Evolutionary conservation across 805 yeast genomes (phyloP), one percentile per base, ranked within the genome.

Genomic region (Yamadazyma sp.): DNA sequence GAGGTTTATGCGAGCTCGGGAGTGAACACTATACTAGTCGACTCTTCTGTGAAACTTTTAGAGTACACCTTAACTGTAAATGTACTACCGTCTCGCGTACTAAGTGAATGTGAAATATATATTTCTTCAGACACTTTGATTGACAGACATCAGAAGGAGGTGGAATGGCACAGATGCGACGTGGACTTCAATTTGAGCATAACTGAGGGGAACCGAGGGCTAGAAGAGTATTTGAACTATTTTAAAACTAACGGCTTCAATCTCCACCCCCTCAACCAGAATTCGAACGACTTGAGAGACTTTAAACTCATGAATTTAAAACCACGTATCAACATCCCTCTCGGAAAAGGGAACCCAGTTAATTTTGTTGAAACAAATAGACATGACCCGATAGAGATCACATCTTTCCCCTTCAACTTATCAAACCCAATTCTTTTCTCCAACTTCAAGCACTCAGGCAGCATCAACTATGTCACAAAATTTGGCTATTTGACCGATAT

Each of bases 401-500:
- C 37, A 5, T 44, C 55, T 3, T 52, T 32, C 33, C 68, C 68
- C 1, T 62, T 61, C 42, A 60, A 48, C 32, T 52, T 60, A 32
- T 60, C 63, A 1, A 60, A 61, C 38, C 55, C 64, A 6, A 32
- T 61, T 3, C 43, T 61, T 8, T 61, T 62, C 38, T 38, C 55
- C 8, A 47, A 49, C 18, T 60, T 59, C 37, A 25, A 28, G 2
- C 49, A 57, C 8, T 29, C 40, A 3, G 65, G 66, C 3, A 31
- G 43, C 3, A 36, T 67, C 8, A 62, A 57, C 32, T 57, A 57
- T 35, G 41, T 41, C 13, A 36, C 34, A 9, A 31, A 48, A 32
- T 29, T 44, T 12, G 61, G 60, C 9, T 46, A 53, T 43, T 45
- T 71, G 5, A 48, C 66, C 12, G 78, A 73, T 46, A 47, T 59